Base-by-base conservation (phyloP, 306 rosid genomes). In the Pyrus bretschneideri region DNA sequence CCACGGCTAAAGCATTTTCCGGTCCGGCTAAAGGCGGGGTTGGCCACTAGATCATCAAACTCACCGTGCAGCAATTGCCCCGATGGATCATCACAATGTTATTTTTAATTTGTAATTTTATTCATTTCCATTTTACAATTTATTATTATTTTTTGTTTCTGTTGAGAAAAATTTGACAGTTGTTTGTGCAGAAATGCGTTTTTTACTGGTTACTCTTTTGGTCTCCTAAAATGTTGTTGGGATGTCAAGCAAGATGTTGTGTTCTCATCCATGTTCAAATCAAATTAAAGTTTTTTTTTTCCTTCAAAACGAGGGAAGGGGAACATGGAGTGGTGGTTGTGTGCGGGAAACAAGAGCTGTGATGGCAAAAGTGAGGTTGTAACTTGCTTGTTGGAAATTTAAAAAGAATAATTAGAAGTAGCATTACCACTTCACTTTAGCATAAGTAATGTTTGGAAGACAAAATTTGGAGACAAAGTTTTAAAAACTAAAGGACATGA, bases 11-110 rank as follows among this genome's bases (percentile, higher is more conserved):
- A 74, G 69, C 70, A 29, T 62, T 25, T 75, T 60, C 80, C 6
- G 76, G 79, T 69, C 80, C 80, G 11, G 42, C 54, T 40, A 64
- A 61, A 21, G 33, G 70, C 3, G 79, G 72, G 17, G 52, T 25
- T 61, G 79, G 76, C 13, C 81, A 78, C 23, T 78, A 67, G 4
- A 25, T n/a, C 69, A 31, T 29, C 40, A 63, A 23, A 63, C 13
- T 57, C 62, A 57, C 29, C 14, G 62, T 57, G 62, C 21, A 4
- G 29, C 29, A 21, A 57, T 57, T 57, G 29, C 13, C 55, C 55
- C 8, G 4, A 6, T 6, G 65, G 12, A 49, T 31, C 22, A 63
- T 17, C 72, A 29, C 9, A 21, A 8, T 30, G 5, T 10, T 17
- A 18, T 64, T 23, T 9, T 29, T 17, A 18, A 57, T 57, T 57